phyloP scores from a whole-genome alignment of 495 filamentous ascomycete species.

The Astrocystis sublimbata region DNA sequence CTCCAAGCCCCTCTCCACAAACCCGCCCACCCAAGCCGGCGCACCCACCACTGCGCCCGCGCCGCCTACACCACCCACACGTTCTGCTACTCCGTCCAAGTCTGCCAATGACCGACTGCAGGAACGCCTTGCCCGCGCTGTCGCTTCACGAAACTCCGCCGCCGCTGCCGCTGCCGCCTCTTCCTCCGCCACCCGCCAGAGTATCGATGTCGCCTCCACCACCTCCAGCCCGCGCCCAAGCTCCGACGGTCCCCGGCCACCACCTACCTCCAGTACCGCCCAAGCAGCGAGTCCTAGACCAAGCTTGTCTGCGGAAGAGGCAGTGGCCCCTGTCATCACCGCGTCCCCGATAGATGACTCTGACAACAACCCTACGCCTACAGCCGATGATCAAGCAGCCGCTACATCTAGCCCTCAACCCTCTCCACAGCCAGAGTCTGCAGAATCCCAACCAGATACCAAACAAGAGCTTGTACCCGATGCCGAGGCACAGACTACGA shows the following conservation, averaged over 20 bases:
- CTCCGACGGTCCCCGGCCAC: conserved; percentile 18
- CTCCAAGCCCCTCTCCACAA: conserved; percentile 31
- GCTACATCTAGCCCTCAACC: background rate
- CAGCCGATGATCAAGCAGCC: background rate
- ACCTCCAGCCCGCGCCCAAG: conserved; percentile 30
- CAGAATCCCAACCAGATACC: background rate
- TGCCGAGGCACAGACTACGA: background rate
- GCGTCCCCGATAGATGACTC: background rate
- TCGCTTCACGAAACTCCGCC: conserved; percentile 49
- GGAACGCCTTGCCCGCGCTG: conserved; percentile 72
- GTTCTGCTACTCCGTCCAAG: conserved; percentile 42
- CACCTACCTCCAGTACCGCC: background rate
- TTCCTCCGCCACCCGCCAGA: conserved; percentile 24
- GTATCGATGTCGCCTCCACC: conserved; percentile 22
- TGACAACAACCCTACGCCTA: background rate
- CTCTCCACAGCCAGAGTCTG: conserved; percentile 14
- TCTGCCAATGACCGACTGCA: conserved; percentile 76
- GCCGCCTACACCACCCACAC: conserved; percentile 17
- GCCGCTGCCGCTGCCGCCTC: no score
- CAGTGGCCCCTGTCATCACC: background rate
- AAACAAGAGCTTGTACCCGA: background rate
- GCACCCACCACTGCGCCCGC: conserved; percentile 14
- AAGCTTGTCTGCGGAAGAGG: conserved; percentile 14
- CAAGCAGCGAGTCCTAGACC: conserved; percentile 12
- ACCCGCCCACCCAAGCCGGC: conserved; percentile 33